These are phyloP conservation scores for Breynia disticha DNA, from an alignment of 441 rosid genomes.

Conservation along the genomic window DNA sequence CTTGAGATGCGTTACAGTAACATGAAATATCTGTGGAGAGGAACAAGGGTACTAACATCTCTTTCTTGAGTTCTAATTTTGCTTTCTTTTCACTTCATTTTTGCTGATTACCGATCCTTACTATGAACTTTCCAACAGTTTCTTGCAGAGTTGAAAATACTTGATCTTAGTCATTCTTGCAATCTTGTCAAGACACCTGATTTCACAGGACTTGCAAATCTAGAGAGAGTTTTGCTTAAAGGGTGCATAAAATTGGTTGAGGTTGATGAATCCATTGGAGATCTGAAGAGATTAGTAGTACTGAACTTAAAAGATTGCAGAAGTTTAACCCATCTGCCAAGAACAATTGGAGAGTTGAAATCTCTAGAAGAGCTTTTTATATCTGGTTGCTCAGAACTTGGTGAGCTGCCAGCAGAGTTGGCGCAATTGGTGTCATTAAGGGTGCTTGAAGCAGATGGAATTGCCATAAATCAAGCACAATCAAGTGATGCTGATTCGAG, in stretches of 20 bases:
- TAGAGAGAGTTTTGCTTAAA: constrained; percentile 20
- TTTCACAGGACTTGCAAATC: constrained; percentile 15
- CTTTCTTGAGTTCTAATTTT: neutral
- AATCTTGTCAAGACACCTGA: constrained; percentile 21
- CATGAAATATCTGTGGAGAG: constrained; percentile 17
- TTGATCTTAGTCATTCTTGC: constrained; percentile 19
- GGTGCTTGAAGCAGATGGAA: constrained; percentile 12
- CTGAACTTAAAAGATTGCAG: constrained; percentile 13
- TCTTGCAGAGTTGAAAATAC: constrained; percentile 14
- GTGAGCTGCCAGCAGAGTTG: constrained; percentile 8
- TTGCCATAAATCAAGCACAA: constrained; percentile 8
- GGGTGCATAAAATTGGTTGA: constrained; percentile 16
- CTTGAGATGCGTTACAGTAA: constrained; percentile 19
- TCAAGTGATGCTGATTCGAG: neutral
- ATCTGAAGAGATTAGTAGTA: constrained; percentile 8
- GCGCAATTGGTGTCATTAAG: constrained; percentile 17
- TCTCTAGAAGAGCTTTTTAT: constrained; percentile 21
- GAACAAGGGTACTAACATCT: constrained; percentile 13
- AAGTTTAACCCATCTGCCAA: constrained; percentile 14
- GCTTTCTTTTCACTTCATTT: too few species aligned
- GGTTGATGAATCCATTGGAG: constrained; percentile 15
- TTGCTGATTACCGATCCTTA: neutral
- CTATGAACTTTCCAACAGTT: constrained; percentile 12
- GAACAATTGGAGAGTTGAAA: constrained; percentile 22
- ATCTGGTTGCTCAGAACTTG: constrained; percentile 24